A percentile compares a stretch with the other conserved stretches of the same genome.
Evolutionary conservation across 116 monocot species (phyloP).

Genomic region (Trichopus zeylanicus): DNA sequence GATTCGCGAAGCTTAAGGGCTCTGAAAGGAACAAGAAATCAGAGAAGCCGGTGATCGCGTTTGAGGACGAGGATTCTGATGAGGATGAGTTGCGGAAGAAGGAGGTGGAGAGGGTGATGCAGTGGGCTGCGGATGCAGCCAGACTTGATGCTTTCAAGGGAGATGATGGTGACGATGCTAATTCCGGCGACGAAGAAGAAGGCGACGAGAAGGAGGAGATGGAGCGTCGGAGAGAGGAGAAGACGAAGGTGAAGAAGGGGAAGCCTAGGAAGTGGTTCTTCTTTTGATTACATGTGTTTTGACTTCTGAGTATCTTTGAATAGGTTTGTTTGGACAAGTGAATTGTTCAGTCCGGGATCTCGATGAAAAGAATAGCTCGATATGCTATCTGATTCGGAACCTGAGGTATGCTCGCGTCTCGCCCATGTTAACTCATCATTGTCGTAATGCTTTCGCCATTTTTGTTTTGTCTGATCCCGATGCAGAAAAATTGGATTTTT

Average conservation of each 20-base stretch:
- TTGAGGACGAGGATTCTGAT: constrained; percentile 14
- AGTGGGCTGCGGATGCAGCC: constrained; percentile 77
- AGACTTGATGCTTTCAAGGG: constrained; percentile 31
- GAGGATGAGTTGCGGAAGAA: constrained; percentile 27
- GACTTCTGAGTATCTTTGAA: not conserved
- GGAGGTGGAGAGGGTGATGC: constrained; percentile 77
- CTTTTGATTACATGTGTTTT: not conserved
- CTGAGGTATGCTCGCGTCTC: too few species aligned
- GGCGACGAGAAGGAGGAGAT: not conserved
- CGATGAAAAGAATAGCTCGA: too few species aligned
- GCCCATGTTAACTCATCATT: too few species aligned
- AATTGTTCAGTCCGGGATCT: too few species aligned
- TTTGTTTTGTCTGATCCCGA: too few species aligned
- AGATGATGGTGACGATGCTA: constrained; percentile 10
- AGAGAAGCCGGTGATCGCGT: not conserved
- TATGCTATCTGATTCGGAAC: too few species aligned
- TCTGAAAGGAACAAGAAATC: not conserved
- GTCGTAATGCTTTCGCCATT: too few species aligned
- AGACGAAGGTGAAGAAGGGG: not conserved
- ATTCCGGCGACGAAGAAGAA: not conserved
- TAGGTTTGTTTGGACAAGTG: not conserved
- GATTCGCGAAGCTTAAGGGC: constrained; percentile 62
- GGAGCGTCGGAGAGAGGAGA: not conserved
- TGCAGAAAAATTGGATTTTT: too few species aligned
- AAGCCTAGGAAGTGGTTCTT: constrained; percentile 8